phyloP scores from a whole-genome alignment of 2,329 filamentous ascomycete genomes.

The Microsporum ferrugineum region DNA sequence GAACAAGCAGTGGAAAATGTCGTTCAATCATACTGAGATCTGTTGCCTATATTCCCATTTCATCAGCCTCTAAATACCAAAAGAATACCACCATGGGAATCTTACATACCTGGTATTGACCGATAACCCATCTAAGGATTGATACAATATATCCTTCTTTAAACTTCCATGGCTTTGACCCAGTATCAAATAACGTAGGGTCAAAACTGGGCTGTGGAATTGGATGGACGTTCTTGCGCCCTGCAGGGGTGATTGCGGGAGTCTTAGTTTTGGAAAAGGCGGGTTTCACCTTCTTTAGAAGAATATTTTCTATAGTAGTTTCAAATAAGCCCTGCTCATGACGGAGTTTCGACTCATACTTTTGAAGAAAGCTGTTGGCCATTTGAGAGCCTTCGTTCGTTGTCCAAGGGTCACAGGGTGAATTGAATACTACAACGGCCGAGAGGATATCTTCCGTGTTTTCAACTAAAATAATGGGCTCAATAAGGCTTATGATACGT shows the following conservation, averaged over 20 bases:
- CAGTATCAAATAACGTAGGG: constrained; percentile 24
- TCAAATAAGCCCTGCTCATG: constrained; percentile 13
- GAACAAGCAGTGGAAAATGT: constrained; percentile 36
- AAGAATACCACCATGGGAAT: not conserved
- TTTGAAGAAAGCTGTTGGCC: constrained; percentile 15
- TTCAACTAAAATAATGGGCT: constrained; percentile 15
- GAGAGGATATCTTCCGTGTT: constrained; percentile 20
- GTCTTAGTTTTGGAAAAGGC: constrained; percentile 34
- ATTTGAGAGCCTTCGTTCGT: constrained; percentile 17
- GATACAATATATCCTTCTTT: constrained; percentile 27
- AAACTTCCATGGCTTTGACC: constrained; percentile 31
- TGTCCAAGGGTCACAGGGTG: constrained; percentile 27
- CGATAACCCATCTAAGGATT: constrained; percentile 27
- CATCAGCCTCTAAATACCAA: not conserved
- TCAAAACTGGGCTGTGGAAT: constrained; percentile 29
- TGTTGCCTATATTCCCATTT: constrained; percentile 15
- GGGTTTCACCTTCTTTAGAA: constrained; percentile 28
- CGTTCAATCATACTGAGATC: constrained; percentile 26
- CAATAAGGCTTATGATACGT: constrained; percentile 19
- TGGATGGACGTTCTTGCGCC: constrained; percentile 35
- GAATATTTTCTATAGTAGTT: constrained; percentile 18
- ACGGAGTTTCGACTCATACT: constrained; percentile 7
- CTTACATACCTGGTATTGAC: constrained; percentile 26
- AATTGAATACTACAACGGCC: constrained; percentile 26
- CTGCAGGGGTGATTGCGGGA: constrained; percentile 32